Conservation (phyloP, 1,284 basidiomycete species). For the Cutaneotrichosporon dermatis region DNA sequence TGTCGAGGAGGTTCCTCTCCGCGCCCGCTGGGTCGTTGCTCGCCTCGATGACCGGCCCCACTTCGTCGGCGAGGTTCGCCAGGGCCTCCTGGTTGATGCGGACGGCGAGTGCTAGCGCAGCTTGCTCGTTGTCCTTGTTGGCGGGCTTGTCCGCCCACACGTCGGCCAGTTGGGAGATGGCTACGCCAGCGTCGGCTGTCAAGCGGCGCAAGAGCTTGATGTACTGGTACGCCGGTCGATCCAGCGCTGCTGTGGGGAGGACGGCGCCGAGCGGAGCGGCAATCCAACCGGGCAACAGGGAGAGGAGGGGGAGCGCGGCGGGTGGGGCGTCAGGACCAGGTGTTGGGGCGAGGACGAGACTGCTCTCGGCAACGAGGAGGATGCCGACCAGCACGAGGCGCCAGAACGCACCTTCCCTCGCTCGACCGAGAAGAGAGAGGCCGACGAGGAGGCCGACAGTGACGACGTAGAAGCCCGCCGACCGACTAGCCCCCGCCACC, state of each 20-base stretch:
- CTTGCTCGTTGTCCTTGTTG: background rate
- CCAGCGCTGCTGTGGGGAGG: background rate
- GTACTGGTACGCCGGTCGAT: conserved; percentile 30
- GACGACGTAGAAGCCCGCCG: conserved; percentile 10
- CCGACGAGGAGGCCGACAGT: conserved; percentile 4
- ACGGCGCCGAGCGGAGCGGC: conserved; percentile 4
- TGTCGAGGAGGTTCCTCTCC: conserved; percentile 11
- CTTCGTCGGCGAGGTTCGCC: background rate
- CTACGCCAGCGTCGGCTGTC: conserved; percentile 31
- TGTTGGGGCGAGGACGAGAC: conserved; percentile 32
- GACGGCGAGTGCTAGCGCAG: background rate
- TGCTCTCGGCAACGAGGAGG: conserved; percentile 53
- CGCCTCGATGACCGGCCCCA: conserved; percentile 3
- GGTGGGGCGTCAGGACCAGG: conserved; percentile 3
- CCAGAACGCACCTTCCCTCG: conserved; percentile 66
- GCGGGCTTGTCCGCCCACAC: conserved; percentile 26
- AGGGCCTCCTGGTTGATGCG: conserved; percentile 1
- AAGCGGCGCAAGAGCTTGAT: conserved; percentile 30
- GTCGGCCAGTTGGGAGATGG: conserved; percentile 35
- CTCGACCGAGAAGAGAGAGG: conserved; percentile 54
- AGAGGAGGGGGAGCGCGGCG: conserved; percentile 6
- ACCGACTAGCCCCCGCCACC: background rate
- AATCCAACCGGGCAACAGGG: conserved; percentile 1
- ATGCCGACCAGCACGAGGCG: conserved; percentile 63
- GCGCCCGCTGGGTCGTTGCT: conserved; percentile 2